Base-by-base conservation (phyloP, 805 yeast genomes). In the Nakazawaea pomicola region DNA sequence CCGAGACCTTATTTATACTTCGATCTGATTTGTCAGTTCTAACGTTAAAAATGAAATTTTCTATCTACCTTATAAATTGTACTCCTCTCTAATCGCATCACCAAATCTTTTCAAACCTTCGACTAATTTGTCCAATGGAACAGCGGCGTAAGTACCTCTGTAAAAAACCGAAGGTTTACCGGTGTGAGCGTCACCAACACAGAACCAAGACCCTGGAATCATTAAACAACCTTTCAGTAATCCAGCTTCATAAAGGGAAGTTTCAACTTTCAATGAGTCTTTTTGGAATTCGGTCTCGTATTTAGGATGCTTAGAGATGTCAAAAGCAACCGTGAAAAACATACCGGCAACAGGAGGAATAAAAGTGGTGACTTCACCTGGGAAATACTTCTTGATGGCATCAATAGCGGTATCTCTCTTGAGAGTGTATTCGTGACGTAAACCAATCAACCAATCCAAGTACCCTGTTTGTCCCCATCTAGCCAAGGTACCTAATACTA, bases 391-490 rank as follows among this genome's bases (percentile, higher is more conserved):
- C 52, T 64, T 66, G 51, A 90, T 66, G 6, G 95, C 72, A 55
- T 86, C 91, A 49, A 88, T 74, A 37, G 96, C 86, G 50, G 78
- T 80, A 58, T 93, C 91, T 67, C 99, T 81, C 68, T 89, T 87
- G 54, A 71, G 73, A 23, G 96, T 80, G 72, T 91, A 91, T 59
- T 85, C 91, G 29, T 73, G 70, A 68, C 95, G 77, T 55, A 84
- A 58, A 44, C 87, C 84, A 48, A 86, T 80, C 57, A 89, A 75
- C 96, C 96, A 89, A 62, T 86, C 90, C 53, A 88, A 52, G 68
- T 83, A 90, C 24, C 96, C 96, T 4, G 60, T 58, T 65, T 89
- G 96, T 43, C 95, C 96, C 97, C 97, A 89, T 51, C 83, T 75
- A 46, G 77, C 76, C 53, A 90, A 70, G 47, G 85, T 63, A 40